phyloP scores from a whole-genome alignment of 139 green algal species.

The Chlorella sp. region DNA sequence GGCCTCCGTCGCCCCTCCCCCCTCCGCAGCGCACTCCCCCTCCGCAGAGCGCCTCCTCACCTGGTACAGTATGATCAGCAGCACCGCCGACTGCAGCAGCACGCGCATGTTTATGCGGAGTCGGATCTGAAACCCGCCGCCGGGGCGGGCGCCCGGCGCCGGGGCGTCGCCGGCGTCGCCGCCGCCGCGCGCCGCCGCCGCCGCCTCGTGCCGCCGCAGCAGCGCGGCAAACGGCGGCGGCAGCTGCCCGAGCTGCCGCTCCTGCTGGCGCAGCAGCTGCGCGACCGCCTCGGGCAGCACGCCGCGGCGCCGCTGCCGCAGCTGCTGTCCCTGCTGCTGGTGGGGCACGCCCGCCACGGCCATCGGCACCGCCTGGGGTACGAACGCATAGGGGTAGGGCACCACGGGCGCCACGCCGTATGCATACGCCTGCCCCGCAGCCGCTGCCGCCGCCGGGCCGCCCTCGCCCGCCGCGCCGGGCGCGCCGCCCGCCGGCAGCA shows the following conservation, averaged over 20 bases:
- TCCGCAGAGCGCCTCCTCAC: conserved; percentile 17
- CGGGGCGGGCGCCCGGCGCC: background rate
- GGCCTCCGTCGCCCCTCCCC: background rate
- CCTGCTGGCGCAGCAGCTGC: conserved; percentile 20
- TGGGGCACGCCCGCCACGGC: background rate
- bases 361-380: background rate
- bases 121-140: conserved; percentile 45
- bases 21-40: background rate
- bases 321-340: conserved; percentile 12
- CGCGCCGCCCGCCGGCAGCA: conserved; percentile 4
- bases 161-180: background rate
- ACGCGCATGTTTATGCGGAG: conserved; percentile 66
- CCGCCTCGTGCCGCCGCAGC: conserved; percentile 14
- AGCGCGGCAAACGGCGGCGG: background rate
- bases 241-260: conserved; percentile 16
- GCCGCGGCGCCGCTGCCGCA: conserved; percentile 10
- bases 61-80: conserved; percentile 69
- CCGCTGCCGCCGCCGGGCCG: conserved; percentile 5
- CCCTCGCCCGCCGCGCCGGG: background rate
- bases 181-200: conserved; percentile 16
- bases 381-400: background rate
- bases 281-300: conserved; percentile 5
- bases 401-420: conserved; percentile 3
- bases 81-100: conserved; percentile 68
- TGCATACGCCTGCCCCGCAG: conserved; percentile 27